Evolutionary conservation across 1,284 basidiomycete genomes (phyloP).

Genomic region (Trametes polyzona): DNA sequence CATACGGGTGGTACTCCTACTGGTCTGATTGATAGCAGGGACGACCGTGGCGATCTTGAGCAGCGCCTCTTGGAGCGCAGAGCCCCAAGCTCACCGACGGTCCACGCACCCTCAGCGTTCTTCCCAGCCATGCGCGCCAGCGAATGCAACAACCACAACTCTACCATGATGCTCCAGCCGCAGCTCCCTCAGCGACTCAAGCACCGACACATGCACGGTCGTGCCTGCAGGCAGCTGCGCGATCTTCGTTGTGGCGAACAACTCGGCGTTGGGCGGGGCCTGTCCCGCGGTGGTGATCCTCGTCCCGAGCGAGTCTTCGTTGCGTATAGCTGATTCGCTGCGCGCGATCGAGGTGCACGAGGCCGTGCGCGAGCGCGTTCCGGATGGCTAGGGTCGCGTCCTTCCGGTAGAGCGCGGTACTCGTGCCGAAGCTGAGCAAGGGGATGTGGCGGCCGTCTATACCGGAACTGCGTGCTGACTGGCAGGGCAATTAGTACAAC

Average conservation of each 20-base stretch:
- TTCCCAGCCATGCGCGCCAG: constrained; percentile 46
- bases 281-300: constrained; percentile 55
- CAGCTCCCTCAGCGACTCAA: constrained; percentile 61
- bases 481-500: no score
- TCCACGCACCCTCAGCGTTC: constrained; percentile 64
- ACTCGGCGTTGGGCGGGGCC: constrained; percentile 53
- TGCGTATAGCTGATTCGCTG: constrained; percentile 70
- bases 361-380: constrained; percentile 60
- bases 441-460: constrained; percentile 61
- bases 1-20: constrained; percentile 83
- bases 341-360: constrained; percentile 75
- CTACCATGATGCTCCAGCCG: constrained; percentile 71
- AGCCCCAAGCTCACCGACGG: no score
- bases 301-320: constrained; percentile 61
- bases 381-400: constrained; percentile 55
- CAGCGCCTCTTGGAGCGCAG: constrained; percentile 73
- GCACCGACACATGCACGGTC: constrained; percentile 54
- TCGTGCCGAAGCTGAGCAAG: constrained; percentile 72
- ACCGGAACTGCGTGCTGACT: no score
- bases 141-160: constrained; percentile 77
- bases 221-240: constrained; percentile 41
- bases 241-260: constrained; percentile 75
- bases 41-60: constrained; percentile 58
- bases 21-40: constrained; percentile 82
- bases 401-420: constrained; percentile 57